Conservation (phyloP, 1,139 yeast genomes). For the Candida neerlandica region DNA sequence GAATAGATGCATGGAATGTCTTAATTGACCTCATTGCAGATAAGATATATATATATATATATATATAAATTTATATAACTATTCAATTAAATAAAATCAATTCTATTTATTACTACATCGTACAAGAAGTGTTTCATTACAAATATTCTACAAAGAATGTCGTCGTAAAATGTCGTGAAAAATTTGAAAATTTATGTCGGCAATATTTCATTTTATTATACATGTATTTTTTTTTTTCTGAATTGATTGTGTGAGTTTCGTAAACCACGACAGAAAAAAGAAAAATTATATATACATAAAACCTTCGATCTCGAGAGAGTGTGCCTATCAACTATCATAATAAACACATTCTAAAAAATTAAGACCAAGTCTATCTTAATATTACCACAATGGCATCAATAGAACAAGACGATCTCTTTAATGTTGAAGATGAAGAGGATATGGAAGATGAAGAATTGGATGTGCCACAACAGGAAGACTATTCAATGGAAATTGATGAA, state of each 20-base stretch:
- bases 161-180: background rate
- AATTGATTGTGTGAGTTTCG: background rate
- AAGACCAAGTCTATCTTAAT: too few relatives aligned
- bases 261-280: background rate
- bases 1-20: constrained; percentile 52
- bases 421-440: constrained; percentile 26
- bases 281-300: background rate
- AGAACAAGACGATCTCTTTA: constrained; percentile 29
- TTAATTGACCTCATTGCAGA: background rate
- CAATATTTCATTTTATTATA: too few relatives aligned
- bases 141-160: background rate
- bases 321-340: background rate
- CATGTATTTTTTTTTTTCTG: too few relatives aligned
- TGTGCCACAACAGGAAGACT: constrained; percentile 22
- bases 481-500: constrained; percentile 25
- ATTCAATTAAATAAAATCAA: background rate
- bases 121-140: too few relatives aligned
- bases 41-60: background rate
- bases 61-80: background rate
- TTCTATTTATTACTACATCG: too few relatives aligned
- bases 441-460: constrained; percentile 21
- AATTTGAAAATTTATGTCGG: constrained; percentile 1
- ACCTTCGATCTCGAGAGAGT: background rate
- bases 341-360: background rate
- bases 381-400: constrained; percentile 21